Percentiles rank a stretch among this genome's conserved stretches.
These are phyloP conservation scores for Ustilago nuda DNA, from an alignment of 1,284 basidiomycete species.

Conservation along the genomic window DNA sequence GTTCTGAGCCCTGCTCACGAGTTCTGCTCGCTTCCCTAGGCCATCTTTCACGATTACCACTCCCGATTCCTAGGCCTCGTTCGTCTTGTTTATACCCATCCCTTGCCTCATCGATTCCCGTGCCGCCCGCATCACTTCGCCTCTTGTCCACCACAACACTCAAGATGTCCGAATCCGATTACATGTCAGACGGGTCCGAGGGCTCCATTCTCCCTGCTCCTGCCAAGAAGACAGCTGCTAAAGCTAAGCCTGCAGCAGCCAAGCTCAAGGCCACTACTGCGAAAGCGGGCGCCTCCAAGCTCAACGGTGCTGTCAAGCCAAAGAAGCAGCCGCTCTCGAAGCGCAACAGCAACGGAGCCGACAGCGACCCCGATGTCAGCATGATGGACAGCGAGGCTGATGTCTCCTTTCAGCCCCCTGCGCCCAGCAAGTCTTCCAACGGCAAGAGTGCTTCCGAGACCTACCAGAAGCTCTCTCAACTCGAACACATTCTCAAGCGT, in stretches of 20 bases:
- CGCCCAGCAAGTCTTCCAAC: slow-evolving; percentile 27
- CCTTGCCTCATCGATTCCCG: neutral
- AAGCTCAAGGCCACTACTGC: slow-evolving; percentile 49
- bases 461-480: slow-evolving; percentile 94
- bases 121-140: neutral
- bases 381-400: slow-evolving; percentile 44
- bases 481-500: slow-evolving; percentile 94
- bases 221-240: slow-evolving; percentile 72
- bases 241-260: slow-evolving; percentile 30
- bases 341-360: slow-evolving; percentile 73
- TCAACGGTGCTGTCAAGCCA: slow-evolving; percentile 75
- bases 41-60: neutral
- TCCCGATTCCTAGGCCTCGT: neutral
- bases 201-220: slow-evolving; percentile 33
- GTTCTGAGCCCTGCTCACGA: slow-evolving; percentile 6
- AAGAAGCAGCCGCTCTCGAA: slow-evolving; percentile 74
- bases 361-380: slow-evolving; percentile 71
- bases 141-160: slow-evolving; percentile 11
- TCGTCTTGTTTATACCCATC: slow-evolving; percentile 18
- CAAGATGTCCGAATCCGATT: slow-evolving; percentile 46
- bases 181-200: slow-evolving; percentile 40
- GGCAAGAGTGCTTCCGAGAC: slow-evolving; percentile 88
- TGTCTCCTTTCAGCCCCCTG: slow-evolving; percentile 40
- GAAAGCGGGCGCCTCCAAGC: slow-evolving; percentile 71
- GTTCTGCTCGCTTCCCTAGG: slow-evolving; percentile 1